phyloP scores from a whole-genome alignment of 441 rosid species.

The Gossypium schwendimanii region DNA sequence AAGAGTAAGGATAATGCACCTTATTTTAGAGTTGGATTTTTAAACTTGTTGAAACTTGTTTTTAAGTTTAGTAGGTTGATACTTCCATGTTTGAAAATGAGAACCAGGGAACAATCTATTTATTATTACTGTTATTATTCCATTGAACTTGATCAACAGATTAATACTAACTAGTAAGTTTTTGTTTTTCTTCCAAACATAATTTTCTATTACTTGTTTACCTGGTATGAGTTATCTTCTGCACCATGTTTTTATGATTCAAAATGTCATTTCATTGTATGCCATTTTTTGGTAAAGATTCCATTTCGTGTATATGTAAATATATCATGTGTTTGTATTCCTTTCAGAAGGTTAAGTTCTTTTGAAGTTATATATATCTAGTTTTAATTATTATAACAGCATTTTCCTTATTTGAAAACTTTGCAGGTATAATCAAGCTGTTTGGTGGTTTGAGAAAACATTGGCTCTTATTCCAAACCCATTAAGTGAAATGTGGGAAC shows the following conservation, averaged over 20 bases:
- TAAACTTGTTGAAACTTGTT: background rate
- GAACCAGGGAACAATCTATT: background rate
- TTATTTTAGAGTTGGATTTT: background rate
- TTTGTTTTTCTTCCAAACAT: background rate
- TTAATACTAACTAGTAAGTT: background rate
- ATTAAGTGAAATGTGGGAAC: constrained; percentile 77
- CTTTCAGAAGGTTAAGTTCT: background rate
- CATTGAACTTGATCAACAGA: background rate
- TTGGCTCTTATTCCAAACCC: constrained; percentile 62
- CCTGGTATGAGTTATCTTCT: background rate
- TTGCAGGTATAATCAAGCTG: constrained; percentile 80
- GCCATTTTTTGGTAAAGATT: background rate
- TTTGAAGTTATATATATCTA: background rate
- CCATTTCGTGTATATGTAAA: background rate
- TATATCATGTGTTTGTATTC: background rate
- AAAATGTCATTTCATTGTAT: background rate
- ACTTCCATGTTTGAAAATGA: background rate
- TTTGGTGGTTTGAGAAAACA: constrained; percentile 81
- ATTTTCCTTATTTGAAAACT: constrained; percentile 13
- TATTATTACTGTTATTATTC: background rate
- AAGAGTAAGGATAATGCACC: constrained; percentile 57
- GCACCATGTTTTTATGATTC: background rate
- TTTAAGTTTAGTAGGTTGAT: background rate
- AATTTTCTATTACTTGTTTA: background rate
- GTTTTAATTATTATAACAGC: constrained; percentile 4